Percentiles rank a stretch among this genome's conserved stretches.
Evolutionary conservation across 768 basidiomycete genomes (phyloP).

Genomic region (Lentinula raphanica): DNA sequence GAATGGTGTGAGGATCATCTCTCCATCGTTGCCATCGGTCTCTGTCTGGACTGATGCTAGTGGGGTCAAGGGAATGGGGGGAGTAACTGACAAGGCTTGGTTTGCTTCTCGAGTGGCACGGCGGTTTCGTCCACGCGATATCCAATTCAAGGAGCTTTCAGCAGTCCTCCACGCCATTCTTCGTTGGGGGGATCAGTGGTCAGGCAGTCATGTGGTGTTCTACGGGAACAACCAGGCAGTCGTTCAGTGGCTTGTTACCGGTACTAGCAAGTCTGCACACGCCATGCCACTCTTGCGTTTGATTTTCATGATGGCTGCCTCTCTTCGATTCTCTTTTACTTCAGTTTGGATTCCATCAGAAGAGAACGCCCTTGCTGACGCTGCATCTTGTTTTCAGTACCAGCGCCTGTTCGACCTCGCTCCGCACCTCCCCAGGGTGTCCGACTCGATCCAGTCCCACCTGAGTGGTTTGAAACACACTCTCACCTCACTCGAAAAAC

Average conservation of each 20-base stretch:
- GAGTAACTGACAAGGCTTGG: slow-evolving; percentile 15
- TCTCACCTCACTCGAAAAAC: slow-evolving; percentile 25
- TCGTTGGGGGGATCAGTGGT: slow-evolving; percentile 14
- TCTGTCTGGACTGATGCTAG: slow-evolving; percentile 23
- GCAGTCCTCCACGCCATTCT: slow-evolving; percentile 20
- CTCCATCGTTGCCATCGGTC: slow-evolving; percentile 5
- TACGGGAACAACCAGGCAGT: slow-evolving; percentile 18
- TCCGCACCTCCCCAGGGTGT: slow-evolving; percentile 11
- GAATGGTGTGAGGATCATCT: slow-evolving; percentile 14
- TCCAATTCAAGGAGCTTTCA: slow-evolving; percentile 21
- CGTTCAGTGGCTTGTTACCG: background rate
- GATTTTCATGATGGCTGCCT: slow-evolving; percentile 6
- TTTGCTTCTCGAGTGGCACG: slow-evolving; percentile 18
- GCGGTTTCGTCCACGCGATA: slow-evolving; percentile 16
- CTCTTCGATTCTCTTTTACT: slow-evolving; percentile 8
- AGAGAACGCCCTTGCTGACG: slow-evolving; percentile 11
- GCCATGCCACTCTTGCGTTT: slow-evolving; percentile 9
- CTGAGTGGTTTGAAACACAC: slow-evolving; percentile 9
- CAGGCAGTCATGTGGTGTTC: slow-evolving; percentile 17
- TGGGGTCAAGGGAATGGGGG: slow-evolving; percentile 17
- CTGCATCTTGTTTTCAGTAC: slow-evolving; percentile 13
- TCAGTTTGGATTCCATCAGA: slow-evolving; percentile 7
- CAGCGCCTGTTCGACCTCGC: slow-evolving; percentile 12
- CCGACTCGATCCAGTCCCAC: slow-evolving; percentile 9
- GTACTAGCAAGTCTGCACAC: slow-evolving; percentile 8